A percentile compares a stretch with the other conserved stretches of the same genome.
Conservation (phyloP, 805 yeast genomes). For the Wickerhamomyces bovis region DNA sequence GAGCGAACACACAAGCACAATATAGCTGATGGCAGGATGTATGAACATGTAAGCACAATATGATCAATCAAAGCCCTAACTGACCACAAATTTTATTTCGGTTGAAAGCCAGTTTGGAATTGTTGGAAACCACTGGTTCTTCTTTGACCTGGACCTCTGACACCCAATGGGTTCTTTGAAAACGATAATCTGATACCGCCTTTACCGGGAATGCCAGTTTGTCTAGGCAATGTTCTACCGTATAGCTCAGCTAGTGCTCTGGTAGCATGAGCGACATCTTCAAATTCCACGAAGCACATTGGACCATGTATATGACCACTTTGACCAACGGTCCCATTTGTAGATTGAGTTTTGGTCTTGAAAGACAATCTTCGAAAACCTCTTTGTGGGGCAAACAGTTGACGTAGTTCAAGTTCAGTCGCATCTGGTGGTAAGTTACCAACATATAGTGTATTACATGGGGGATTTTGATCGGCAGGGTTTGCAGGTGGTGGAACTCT, state of each 20-base stretch:
- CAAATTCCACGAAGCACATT: slow-evolving; percentile 99
- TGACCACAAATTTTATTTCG: not conserved
- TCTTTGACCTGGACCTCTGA: slow-evolving; percentile 62
- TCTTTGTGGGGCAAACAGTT: slow-evolving; percentile 78
- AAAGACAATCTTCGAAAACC: slow-evolving; percentile 93
- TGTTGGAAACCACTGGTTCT: slow-evolving; percentile 28
- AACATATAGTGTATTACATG: slow-evolving; percentile 94
- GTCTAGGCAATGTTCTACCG: slow-evolving; percentile 85
- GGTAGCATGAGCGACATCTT: slow-evolving; percentile 90
- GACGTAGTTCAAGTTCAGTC: slow-evolving; percentile 84
- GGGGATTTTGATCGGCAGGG: slow-evolving; percentile 99
- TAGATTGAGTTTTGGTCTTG: slow-evolving; percentile 57
- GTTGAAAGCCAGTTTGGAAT: slow-evolving; percentile 6
- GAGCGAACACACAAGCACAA: not conserved
- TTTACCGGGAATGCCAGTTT: slow-evolving; percentile 62
- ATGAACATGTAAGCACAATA: not conserved
- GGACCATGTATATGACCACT: slow-evolving; percentile 71
- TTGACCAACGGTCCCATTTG: slow-evolving; percentile 28
- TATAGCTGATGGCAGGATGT: not conserved
- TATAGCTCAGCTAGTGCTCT: slow-evolving; percentile 89
- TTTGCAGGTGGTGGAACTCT: slow-evolving; percentile 89
- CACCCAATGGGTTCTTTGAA: slow-evolving; percentile 95
- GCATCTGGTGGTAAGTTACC: slow-evolving; percentile 98
- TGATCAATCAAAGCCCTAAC: not conserved
- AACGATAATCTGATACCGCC: slow-evolving; percentile 94